Evolutionary conservation across 1,284 basidiomycete genomes (phyloP), one percentile per base, ranked within the genome.

Genomic region (Bjerkandera adusta): DNA sequence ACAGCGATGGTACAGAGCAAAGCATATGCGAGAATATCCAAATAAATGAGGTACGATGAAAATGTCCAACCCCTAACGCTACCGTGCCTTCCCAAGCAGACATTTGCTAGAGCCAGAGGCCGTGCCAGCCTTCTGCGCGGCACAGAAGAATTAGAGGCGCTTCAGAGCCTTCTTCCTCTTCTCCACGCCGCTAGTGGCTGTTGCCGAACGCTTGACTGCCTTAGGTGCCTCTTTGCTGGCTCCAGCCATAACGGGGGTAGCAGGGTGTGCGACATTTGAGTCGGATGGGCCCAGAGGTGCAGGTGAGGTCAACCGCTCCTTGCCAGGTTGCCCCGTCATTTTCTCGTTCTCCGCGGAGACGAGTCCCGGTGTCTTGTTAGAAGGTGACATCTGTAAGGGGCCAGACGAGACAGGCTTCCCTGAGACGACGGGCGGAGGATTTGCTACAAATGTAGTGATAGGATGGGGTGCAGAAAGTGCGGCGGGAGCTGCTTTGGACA

Each of bases 111-210:
- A n/a, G n/a, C n/a, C n/a, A n/a, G n/a, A n/a, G n/a, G n/a, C n/a
- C n/a, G n/a, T n/a, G n/a, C n/a, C n/a, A n/a, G n/a, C n/a, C n/a
- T n/a, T n/a, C n/a, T n/a, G n/a, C n/a, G n/a, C n/a, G n/a, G n/a
- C n/a, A 32, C 20, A 13, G 34, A 27, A 37, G 33, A 16, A 20
- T 24, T 43, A 90, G 64, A 90, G 67, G 54, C 88, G 74, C 67
- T 87, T 91, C 57, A 91, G 66, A 10, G 87, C 89, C 72, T 89
- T 91, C 75, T 90, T 90, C 63, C 86, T 75, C 69, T 89, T 90
- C 67, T 89, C 87, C 10, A 76, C 80, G 5, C 77, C 77, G 7
- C 68, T 63, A 1, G 68, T 73, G 1, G 68, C 68, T 3, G 72
- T 72, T 5, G 86, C 85, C 3, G 81, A 71, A 37, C 85, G 69